Base-by-base conservation (phyloP, 2,329 filamentous ascomycete genomes). In the Aureobasidium sp. region DNA sequence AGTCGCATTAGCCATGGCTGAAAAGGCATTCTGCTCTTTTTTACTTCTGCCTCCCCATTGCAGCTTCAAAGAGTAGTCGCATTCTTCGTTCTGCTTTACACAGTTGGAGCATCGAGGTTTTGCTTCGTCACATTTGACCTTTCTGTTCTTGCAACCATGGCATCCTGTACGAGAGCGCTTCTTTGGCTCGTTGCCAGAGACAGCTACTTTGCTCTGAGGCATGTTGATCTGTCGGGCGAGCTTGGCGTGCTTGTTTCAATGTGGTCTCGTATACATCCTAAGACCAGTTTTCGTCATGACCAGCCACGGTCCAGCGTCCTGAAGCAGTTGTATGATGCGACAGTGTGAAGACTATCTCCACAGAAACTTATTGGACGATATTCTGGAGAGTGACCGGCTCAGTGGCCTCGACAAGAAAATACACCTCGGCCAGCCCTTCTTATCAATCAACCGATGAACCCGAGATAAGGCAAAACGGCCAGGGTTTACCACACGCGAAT, bases 81-180 rank as follows among this genome's bases (percentile, higher is more conserved):
- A 94, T 51, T 78, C 77, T 70, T 91, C 88, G 64, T 86, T 85
- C 65, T 87, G 85, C 64, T 85, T 85, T 68, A 85, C 80, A 73
- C 90, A 93, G 70, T 91, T 91, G 53, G 82, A 70, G 74, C 90
- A 93, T 65, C 74, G 76, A 15, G 90, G 89, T 67, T 87, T 87
- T 70, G 89, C 86, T 73, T 93, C 90, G 65, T 87, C 89, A 75
- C 89, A 93, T 78, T 92, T 92, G 65, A 89, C 84, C 73, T 89
- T 93, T 64, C 88, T 83, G 65, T 83, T 82, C 77, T 92, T 92
- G 77, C 89, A 92, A 14, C 87, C 88, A 86, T 86, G 88, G 72
- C 86, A 89, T 52, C 86, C 86, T 68, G 85, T 87, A 51, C 86
- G 82, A 67, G 84, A 87, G 69, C 86, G 79, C 68, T 79, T 83